phyloP scores from a whole-genome alignment of 352 stramenopile species.

The Phytophthora hybrid region DNA sequence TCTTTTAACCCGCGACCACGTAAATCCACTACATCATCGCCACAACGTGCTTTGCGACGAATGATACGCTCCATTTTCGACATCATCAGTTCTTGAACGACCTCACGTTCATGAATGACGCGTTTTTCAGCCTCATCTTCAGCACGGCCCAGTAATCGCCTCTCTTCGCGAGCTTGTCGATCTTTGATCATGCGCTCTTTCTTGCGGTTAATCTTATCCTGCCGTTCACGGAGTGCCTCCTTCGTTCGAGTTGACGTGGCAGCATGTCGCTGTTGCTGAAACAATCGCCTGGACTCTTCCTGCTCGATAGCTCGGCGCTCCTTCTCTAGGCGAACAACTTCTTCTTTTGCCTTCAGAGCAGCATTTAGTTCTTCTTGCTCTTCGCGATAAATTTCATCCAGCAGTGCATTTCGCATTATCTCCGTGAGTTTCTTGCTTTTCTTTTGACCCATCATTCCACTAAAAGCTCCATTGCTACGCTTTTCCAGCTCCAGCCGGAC shows the following conservation, averaged over 20 bases:
- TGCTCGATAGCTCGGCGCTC: slow-evolving; percentile 51
- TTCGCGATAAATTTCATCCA: slow-evolving; percentile 49
- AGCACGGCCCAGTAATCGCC: slow-evolving; percentile 49
- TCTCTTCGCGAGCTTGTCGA: slow-evolving; percentile 67
- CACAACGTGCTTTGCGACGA: slow-evolving; percentile 59
- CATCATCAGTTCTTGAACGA: slow-evolving; percentile 62
- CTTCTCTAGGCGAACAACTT: slow-evolving; percentile 63
- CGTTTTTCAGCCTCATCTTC: slow-evolving; percentile 54
- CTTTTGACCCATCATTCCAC: slow-evolving; percentile 9
- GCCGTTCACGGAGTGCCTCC: slow-evolving; percentile 66
- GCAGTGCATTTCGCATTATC: slow-evolving; percentile 40
- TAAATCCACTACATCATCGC: slow-evolving; percentile 62
- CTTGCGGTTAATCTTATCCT: slow-evolving; percentile 69
- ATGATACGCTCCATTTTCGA: slow-evolving; percentile 63
- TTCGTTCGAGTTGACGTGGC: slow-evolving; percentile 64
- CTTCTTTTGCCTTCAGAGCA: slow-evolving; percentile 61
- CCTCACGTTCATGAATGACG: slow-evolving; percentile 49
- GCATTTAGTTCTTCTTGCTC: slow-evolving; percentile 59
- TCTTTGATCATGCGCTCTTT: slow-evolving; percentile 71
- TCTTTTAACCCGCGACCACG: slow-evolving; percentile 43
- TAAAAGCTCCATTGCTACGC: slow-evolving; percentile 29
- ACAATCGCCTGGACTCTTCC: slow-evolving; percentile 50
- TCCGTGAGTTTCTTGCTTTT: slow-evolving; percentile 31
- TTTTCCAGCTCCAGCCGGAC: slow-evolving; percentile 53
- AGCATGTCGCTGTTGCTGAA: slow-evolving; percentile 58